Evolutionary conservation across 2,329 filamentous ascomycete species (phyloP), one percentile per base, ranked within the genome.

Genomic region (Aquanectria penicillioides): DNA sequence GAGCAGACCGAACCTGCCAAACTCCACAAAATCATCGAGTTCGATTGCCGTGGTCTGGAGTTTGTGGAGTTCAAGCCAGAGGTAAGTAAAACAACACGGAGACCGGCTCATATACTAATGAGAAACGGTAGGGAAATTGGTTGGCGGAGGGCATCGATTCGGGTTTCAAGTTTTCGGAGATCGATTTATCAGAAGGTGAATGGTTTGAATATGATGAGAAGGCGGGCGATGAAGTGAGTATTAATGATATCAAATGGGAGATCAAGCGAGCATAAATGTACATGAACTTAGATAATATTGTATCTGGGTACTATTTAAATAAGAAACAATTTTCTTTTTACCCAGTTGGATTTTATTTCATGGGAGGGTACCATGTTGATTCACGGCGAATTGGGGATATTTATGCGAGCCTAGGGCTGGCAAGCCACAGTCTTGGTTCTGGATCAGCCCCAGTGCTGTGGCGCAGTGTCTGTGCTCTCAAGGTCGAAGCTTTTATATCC

Each of bases 171-270:
- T 99, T 99, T 71, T 83, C 86, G 0, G 87, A 79, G 5, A 91
- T 98, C 51, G 94, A 98, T 67, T 78, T 99, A 53, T 81, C 82
- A 0, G 95, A 99, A 23, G 94, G 92, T 22, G 95, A 99, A 70
- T 99, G 95, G 95, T 99, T 91, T 76, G 94, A 98, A 69, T 99
- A 98, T 71, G 94, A 98, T 68, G 94, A 98, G 78, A 97, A 98
- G 81, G 85, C 92, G 1, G 85, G 89, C 1, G 92, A 97, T 46
- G 94, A 98, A 76, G 94, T 97, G 41, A 95, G 92, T 75, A 93
- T 97, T 74, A 94, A 93, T 74, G 92, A 95, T 25, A 76, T 97
- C 53, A 91, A 86, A 61, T 99, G 93, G 93, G 89, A 93, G 66
- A 90, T 99, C 66, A 84, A 86, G 64, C 84, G 93, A 65, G 86